Percentiles rank a stretch among this genome's conserved stretches.
phyloP scores from a whole-genome alignment of 1,284 basidiomycete species.

The Coniferiporia sulphurascens region DNA sequence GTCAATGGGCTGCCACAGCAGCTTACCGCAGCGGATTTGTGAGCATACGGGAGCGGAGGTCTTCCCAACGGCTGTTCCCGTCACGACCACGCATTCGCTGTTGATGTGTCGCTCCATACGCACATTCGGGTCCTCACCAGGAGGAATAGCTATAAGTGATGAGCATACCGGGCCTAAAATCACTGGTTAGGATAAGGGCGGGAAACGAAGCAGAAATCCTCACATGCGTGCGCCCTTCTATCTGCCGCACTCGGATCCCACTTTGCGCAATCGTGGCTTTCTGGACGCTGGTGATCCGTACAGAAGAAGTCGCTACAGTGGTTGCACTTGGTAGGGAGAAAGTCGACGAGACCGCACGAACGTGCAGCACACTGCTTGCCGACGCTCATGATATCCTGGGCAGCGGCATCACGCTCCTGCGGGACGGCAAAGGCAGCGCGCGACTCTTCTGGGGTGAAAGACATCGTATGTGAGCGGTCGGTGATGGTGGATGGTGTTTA shows the following conservation, averaged over 20 bases:
- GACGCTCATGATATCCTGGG: slow-evolving; percentile 53
- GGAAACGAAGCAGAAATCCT: slow-evolving; percentile 22
- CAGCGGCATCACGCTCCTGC: slow-evolving; percentile 32
- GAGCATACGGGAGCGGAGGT: slow-evolving; percentile 58
- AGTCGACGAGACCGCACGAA: slow-evolving; percentile 67
- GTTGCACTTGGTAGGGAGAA: slow-evolving; percentile 77
- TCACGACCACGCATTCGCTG: slow-evolving; percentile 61
- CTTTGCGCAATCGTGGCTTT: slow-evolving; percentile 57
- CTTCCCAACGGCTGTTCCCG: slow-evolving; percentile 44
- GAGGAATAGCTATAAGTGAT: slow-evolving; percentile 62
- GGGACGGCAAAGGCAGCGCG: slow-evolving; percentile 18
- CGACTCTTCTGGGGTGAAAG: slow-evolving; percentile 20
- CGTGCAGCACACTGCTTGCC: slow-evolving; percentile 67
- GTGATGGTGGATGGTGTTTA: not conserved
- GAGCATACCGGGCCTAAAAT: slow-evolving; percentile 66
- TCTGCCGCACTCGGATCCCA: slow-evolving; percentile 68
- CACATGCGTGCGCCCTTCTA: slow-evolving; percentile 69
- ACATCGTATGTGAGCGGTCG: slow-evolving; percentile 3
- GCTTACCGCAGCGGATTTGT: slow-evolving; percentile 59
- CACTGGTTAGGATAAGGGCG: not conserved
- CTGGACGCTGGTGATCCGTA: slow-evolving; percentile 67
- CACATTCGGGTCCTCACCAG: slow-evolving; percentile 70
- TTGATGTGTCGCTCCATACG: slow-evolving; percentile 70
- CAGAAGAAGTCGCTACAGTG: slow-evolving; percentile 66
- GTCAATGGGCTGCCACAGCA: slow-evolving; percentile 63